Evolutionary conservation across 495 filamentous ascomycete species (phyloP), one percentile per base, ranked within the genome.

Genomic region (Aspergillus cristatus): DNA sequence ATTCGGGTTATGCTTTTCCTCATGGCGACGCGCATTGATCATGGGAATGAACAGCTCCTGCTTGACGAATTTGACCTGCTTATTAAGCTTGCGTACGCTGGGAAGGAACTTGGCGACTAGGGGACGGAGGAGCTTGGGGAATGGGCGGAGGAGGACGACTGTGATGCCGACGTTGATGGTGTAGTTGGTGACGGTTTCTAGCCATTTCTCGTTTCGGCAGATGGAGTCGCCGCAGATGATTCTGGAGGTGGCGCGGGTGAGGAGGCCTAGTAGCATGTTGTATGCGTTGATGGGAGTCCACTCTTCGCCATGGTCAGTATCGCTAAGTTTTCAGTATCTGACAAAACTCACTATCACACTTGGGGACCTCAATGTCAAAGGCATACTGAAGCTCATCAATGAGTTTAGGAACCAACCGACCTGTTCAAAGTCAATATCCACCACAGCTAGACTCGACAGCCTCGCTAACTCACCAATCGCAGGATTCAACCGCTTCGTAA

Each of bases 181-280:
- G 54, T 76, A 82, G 11, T 52, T 60, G 38, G 70, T 63, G 18
- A 72, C 65, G 11, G 60, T 53, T 2, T 69, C 48, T 16, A 80
- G 52, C 63, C 79, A 84, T 35, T 73, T 58, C 34, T 74, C 64
- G 10, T 71, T 62, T 8, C 68, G 64, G 40, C 69, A 72, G 7
- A 78, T 49, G 5, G 61, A 55, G 0, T 63, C 46, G 17, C 76
- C 77, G 37, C 76, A 64, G 31, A 80, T 72, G n/a, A 78, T 48
- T 14, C 76, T 59, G 13, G 74, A 73, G 0, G 74, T 74, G 7
- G 76, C 50, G 10, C 67, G 66, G 30, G 67, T 70, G 12, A 82
- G 68, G 6, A 80, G 66, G 10, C 61, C 40, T 4, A 51, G 48
- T 40, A 61, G 49, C 35, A 52, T 41, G 1, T 51, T 34, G 18